Conservation (phyloP, 2,329 filamentous ascomycete genomes). For the Madurella mycetomatis region DNA sequence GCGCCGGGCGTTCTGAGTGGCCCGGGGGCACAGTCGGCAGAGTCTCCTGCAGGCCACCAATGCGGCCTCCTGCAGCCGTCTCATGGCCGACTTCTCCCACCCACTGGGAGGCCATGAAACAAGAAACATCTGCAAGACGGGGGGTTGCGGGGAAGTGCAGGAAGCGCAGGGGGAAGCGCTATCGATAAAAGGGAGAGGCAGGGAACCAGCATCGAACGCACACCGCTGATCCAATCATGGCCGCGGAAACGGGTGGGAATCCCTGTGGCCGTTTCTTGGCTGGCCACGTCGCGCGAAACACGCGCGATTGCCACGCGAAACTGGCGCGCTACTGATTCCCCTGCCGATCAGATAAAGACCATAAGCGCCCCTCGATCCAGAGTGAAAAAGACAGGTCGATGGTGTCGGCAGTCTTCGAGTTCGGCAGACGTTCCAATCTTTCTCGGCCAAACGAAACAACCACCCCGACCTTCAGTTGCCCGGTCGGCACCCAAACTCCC, state of each 20-base stretch:
- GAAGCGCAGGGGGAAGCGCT: constrained; percentile 25
- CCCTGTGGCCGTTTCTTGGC: constrained; percentile 13
- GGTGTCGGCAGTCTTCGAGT: background rate
- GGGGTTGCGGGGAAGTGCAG: constrained; percentile 14
- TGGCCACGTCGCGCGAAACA: constrained; percentile 18
- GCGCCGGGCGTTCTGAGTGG: constrained; percentile 27
- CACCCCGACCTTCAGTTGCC: background rate
- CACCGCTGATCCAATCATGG: constrained; percentile 12
- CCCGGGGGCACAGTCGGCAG: constrained; percentile 3
- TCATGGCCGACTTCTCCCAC: constrained; percentile 19
- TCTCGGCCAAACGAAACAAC: background rate
- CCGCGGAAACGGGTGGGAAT: background rate
- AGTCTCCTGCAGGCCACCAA: constrained; percentile 22
- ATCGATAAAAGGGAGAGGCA: constrained; percentile 25
- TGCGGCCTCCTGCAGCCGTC: constrained; percentile 26
- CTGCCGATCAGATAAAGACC: constrained; percentile 16
- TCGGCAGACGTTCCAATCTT: background rate
- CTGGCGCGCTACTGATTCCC: constrained; percentile 18
- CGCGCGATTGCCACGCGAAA: constrained; percentile 24
- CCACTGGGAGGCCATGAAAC: constrained; percentile 23
- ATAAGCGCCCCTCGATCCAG: constrained; percentile 17
- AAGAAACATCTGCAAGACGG: constrained; percentile 18
- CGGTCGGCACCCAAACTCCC: background rate
- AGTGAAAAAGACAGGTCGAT: constrained; percentile 7
- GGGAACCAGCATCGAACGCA: background rate